These are phyloP conservation scores for Camillea tinctor DNA, from an alignment of 2,329 filamentous ascomycete species.

Conservation along the genomic window DNA sequence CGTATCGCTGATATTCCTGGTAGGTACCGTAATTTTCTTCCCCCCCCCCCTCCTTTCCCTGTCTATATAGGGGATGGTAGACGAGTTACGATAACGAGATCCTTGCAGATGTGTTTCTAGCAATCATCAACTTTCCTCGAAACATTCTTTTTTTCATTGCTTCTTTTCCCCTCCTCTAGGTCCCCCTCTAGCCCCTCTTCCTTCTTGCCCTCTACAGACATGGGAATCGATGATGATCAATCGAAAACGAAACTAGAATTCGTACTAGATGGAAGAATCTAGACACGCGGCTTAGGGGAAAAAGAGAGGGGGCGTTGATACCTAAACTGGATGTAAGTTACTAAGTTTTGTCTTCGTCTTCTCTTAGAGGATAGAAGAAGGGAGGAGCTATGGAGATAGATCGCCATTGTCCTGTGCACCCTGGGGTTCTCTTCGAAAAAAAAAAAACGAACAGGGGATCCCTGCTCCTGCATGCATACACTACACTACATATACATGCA, in stretches of 20 bases:
- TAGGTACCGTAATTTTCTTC: not conserved
- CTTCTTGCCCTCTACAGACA: not conserved
- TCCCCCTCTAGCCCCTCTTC: not conserved
- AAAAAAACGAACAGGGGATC: not conserved
- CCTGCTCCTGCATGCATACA: not conserved
- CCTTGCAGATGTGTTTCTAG: conserved; percentile 4
- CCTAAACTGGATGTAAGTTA: not conserved
- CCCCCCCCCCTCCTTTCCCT: no score
- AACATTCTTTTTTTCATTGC: conserved; percentile 1
- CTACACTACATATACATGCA: no score
- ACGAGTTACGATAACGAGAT: not conserved
- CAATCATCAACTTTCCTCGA: conserved; percentile 5
- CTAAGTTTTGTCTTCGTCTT: not conserved
- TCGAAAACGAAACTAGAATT: not conserved
- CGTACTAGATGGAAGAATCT: not conserved
- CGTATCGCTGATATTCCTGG: not conserved
- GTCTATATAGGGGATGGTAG: not conserved
- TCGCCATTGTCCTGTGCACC: not conserved
- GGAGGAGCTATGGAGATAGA: not conserved
- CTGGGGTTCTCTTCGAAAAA: not conserved
- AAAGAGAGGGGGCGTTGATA: not conserved
- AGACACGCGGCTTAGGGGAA: not conserved
- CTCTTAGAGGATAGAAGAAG: not conserved
- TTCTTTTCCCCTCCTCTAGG: conserved; percentile 1
- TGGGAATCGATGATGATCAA: not conserved